phyloP scores from a whole-genome alignment of 805 yeast genomes.

The Starmera caribaea region DNA sequence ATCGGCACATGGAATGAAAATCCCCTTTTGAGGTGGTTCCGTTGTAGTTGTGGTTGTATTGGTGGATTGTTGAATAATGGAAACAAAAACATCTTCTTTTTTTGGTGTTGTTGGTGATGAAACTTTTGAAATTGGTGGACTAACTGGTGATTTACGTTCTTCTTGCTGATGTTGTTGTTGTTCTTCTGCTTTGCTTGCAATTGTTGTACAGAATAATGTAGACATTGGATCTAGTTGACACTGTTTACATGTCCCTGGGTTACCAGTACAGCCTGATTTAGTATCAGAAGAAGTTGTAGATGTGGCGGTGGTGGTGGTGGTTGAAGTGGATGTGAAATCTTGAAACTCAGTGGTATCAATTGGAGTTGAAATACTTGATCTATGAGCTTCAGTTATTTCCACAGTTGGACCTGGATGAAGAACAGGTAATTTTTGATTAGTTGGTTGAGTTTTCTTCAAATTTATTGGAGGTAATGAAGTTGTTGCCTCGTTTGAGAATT shows the following conservation, averaged over 20 bases:
- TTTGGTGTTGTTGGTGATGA: conserved; percentile 14
- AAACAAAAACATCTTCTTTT: conserved; percentile 18
- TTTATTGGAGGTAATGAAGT: conserved; percentile 7
- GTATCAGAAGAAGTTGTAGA: conserved; percentile 5
- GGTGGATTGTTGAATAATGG: not conserved
- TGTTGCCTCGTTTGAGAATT: not conserved
- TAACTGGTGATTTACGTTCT: conserved; percentile 14
- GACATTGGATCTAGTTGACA: conserved; percentile 85
- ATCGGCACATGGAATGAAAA: conserved; percentile 80
- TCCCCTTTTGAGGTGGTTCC: conserved; percentile 19
- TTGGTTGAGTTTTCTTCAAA: conserved; percentile 15
- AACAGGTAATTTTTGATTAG: conserved; percentile 39
- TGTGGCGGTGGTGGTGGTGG: conserved; percentile 3
- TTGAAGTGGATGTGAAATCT: not conserved
- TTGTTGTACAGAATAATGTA: conserved; percentile 78
- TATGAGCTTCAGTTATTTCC: conserved; percentile 30
- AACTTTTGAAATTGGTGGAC: conserved; percentile 17
- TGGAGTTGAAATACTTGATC: conserved; percentile 19
- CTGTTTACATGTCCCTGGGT: conserved; percentile 80
- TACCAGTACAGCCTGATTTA: conserved; percentile 56
- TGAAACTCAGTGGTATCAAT: conserved; percentile 5
- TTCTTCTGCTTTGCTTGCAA: conserved; percentile 40
- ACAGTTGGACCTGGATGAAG: conserved; percentile 57
- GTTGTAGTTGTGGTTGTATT: not conserved
- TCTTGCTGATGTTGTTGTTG: conserved; percentile 5